Conservation (phyloP, 371 early-diverging fungal genomes). For the Coemansia sp. region DNA sequence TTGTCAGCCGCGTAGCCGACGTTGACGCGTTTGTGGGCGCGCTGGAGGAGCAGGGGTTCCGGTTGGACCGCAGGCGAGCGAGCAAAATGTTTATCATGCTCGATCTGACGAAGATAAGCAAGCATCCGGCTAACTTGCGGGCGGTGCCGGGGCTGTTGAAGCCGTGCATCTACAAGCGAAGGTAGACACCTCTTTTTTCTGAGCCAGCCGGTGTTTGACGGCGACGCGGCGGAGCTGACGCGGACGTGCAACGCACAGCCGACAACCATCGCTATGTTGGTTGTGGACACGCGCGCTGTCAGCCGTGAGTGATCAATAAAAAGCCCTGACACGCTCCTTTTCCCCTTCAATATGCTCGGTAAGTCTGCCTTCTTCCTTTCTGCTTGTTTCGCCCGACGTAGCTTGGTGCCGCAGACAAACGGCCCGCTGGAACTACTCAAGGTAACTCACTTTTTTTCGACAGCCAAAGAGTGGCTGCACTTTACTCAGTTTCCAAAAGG, state of each 20-base stretch:
- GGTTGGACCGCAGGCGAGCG: conserved; percentile 60
- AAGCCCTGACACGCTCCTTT: too few species aligned
- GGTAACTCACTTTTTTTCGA: too few species aligned
- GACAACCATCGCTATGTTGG: background rate
- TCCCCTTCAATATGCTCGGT: too few species aligned
- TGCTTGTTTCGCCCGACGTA: too few species aligned
- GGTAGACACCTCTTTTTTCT: conserved; percentile 50
- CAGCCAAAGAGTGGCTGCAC: too few species aligned
- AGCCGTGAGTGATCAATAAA: too few species aligned
- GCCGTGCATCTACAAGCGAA: conserved; percentile 89
- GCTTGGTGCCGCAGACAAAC: too few species aligned
- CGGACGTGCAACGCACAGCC: background rate
- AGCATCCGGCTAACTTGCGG: conserved; percentile 38
- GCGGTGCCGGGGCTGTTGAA: conserved; percentile 64
- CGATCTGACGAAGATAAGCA: conserved; percentile 67
- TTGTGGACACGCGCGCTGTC: background rate
- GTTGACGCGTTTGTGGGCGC: conserved; percentile 73
- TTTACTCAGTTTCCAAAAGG: background rate
- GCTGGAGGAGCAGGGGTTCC: conserved; percentile 73
- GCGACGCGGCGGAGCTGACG: too few species aligned
- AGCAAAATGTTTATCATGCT: conserved; percentile 94
- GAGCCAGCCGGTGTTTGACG: background rate
- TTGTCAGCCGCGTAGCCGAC: conserved; percentile 83
- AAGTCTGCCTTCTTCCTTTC: too few species aligned
- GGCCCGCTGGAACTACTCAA: too few species aligned